These are phyloP conservation scores for Neonectria faginata DNA, from an alignment of 2,329 filamentous ascomycete species.

Conservation along the genomic window DNA sequence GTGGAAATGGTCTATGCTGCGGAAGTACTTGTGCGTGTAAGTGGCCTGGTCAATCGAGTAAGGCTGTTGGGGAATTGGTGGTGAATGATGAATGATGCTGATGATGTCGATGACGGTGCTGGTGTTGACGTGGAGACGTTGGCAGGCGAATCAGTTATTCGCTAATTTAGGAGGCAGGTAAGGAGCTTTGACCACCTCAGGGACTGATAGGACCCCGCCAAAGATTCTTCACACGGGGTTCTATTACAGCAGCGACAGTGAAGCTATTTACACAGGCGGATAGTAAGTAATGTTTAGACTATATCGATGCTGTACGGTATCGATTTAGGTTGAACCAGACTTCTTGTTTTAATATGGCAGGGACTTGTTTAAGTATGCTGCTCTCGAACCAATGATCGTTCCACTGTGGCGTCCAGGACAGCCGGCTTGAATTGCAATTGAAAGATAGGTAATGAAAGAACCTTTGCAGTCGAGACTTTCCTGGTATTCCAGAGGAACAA, in stretches of 20 bases:
- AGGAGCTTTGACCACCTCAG: constrained; percentile 9
- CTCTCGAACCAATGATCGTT: constrained; percentile 31
- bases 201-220: neutral
- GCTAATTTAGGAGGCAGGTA: constrained; percentile 7
- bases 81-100: neutral
- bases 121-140: constrained; percentile 32
- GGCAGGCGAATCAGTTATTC: constrained; percentile 14
- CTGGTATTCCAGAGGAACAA: too few relatives aligned
- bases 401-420: constrained; percentile 13
- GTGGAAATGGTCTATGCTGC: too few relatives aligned
- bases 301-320: neutral
- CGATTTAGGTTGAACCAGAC: neutral
- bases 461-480: too few relatives aligned
- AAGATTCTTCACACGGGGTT: neutral
- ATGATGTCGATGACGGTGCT: constrained; percentile 8
- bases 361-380: neutral
- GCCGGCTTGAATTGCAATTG: too few relatives aligned
- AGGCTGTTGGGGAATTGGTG: neutral
- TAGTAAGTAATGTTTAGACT: neutral
- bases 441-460: too few relatives aligned
- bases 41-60: neutral
- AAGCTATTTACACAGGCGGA: neutral
- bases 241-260: neutral
- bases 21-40: neutral
- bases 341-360: neutral